Percentiles rank a stretch among this genome's conserved stretches.
Conservation (phyloP, 805 yeast genomes). For the Kodamaea fukazawae region DNA sequence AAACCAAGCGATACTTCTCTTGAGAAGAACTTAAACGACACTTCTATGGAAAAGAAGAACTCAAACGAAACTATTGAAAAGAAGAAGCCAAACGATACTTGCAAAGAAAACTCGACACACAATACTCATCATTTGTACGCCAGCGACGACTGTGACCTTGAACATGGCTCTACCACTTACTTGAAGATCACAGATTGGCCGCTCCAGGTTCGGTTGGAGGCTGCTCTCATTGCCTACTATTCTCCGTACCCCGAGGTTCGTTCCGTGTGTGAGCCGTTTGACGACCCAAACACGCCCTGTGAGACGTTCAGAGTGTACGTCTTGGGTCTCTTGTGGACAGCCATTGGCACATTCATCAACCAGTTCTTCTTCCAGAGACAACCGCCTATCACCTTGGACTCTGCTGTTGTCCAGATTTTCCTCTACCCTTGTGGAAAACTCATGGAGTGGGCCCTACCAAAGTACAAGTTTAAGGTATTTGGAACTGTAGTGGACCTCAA, state of each 20-base stretch:
- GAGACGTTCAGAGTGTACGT: conserved; percentile 57
- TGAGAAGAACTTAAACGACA: no score
- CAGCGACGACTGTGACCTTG: neutral
- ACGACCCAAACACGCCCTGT: conserved; percentile 47
- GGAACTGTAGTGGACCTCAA: conserved; percentile 41
- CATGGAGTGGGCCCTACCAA: conserved; percentile 33
- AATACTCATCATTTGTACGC: no score
- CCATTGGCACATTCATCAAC: conserved; percentile 54
- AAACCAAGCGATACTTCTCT: no score
- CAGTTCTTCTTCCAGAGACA: conserved; percentile 55
- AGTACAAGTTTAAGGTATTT: conserved; percentile 27
- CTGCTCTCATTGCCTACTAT: conserved; percentile 39
- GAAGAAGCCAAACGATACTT: no score
- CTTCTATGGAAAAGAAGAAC: no score
- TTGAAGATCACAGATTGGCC: conserved; percentile 21
- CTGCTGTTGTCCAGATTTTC: conserved; percentile 47
- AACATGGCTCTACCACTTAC: neutral
- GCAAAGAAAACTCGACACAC: no score
- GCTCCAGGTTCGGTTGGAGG: conserved; percentile 38
- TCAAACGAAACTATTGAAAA: no score
- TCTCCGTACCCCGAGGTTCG: conserved; percentile 67
- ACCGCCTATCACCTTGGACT: conserved; percentile 44
- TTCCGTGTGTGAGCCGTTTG: conserved; percentile 57
- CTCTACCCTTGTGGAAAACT: conserved; percentile 45
- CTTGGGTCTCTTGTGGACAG: conserved; percentile 49